These are phyloP conservation scores for Podospora pseudopauciseta DNA, from an alignment of 495 filamentous ascomycete species.

Conservation along the genomic window DNA sequence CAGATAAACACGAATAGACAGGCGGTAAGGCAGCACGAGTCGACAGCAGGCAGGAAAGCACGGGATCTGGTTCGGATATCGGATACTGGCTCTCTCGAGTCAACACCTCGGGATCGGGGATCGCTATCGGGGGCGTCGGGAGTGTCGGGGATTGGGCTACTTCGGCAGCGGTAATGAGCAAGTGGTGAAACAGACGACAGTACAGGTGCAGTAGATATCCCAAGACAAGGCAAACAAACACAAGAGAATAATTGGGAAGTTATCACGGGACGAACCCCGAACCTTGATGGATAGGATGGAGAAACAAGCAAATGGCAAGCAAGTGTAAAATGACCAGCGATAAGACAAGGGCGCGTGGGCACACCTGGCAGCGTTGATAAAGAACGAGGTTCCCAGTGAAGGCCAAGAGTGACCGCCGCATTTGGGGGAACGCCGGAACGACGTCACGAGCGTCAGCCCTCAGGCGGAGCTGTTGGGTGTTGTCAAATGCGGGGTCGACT, in stretches of 20 bases:
- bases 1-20: too few species aligned
- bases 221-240: background rate
- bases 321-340: background rate
- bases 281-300: background rate
- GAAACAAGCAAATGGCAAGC: background rate
- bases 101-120: background rate
- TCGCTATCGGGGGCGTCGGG: background rate
- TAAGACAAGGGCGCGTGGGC: background rate
- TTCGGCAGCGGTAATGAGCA: background rate
- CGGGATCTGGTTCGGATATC: background rate
- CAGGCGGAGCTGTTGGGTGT: background rate
- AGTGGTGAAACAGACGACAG: background rate
- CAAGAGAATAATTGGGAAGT: background rate
- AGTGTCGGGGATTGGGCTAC: background rate
- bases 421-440: background rate
- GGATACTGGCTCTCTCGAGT: background rate
- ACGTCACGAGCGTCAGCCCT: background rate
- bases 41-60: background rate
- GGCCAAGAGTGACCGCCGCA: background rate
- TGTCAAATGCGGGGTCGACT: background rate
- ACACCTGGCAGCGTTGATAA: background rate
- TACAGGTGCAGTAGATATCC: too few species aligned
- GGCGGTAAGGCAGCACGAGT: too few species aligned
- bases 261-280: background rate
- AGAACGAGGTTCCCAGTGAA: background rate